Evolutionary conservation across 805 yeast species (phyloP), one percentile per base, ranked within the genome.

Genomic region (Cyberlindnera saturnus): DNA sequence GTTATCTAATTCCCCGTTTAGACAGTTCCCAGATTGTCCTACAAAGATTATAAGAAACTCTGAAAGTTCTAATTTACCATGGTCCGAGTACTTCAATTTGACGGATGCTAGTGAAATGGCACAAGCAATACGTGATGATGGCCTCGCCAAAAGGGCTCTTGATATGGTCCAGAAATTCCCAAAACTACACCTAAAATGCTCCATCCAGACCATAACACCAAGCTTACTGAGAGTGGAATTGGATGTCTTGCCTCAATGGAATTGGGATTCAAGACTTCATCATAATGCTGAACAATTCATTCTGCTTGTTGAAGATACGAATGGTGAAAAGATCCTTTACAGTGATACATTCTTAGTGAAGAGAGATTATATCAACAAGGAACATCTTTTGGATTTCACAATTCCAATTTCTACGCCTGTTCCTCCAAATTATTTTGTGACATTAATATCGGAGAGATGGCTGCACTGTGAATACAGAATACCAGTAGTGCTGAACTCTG

Each of bases 371-470:
- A 66, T 79, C n/a, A 65, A 70, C 11, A 66, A 74, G 26, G 80
- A 76, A 23, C 82, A 81, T 48, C 52, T 72, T 18, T 38, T 88
- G 2, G 88, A 82, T 31, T 79, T 88, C 50, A 73, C 85, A 0
- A 76, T 90, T 4, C 77, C 84, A 0, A 44, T 81, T 0, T 79
- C 75, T 5, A 60, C 66, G 5, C 60, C 73, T 18, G 38, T 66
- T 13, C 85, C 90, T 1, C 96, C 96, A 0, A 81, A 79, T 51
- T 80, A 83, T 50, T 87, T 84, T 60, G 73, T 89, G 5, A 70
- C 83, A 0, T 60, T 90, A 11, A 63, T 84, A 3, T 87, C 95
- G 44, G 95, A 90, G 45, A 77, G 72, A 46, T 93, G 98, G 99
- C 63, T 89, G 5, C 90, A 86, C 48, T 78, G 88, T 44, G 86